These are phyloP conservation scores for Ehretia macrophylla DNA, from an alignment of 257 asterid species.

Conservation along the genomic window DNA sequence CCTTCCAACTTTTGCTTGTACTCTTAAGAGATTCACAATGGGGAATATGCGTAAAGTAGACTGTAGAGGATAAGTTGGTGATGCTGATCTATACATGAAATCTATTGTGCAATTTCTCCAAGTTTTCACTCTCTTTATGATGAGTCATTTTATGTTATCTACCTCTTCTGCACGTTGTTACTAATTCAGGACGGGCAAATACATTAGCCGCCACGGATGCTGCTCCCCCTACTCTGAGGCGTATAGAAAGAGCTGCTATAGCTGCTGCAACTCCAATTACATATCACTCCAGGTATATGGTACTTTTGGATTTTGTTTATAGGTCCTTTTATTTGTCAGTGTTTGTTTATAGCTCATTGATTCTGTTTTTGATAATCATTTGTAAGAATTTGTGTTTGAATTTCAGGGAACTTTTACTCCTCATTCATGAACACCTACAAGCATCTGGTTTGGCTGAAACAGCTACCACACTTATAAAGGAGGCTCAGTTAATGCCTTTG, in stretches of 20 bases:
- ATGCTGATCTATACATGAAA: no score
- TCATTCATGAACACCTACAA: constrained; percentile 91
- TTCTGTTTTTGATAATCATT: constrained; percentile 8
- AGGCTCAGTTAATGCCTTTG: constrained; percentile 86
- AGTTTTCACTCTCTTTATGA: background rate
- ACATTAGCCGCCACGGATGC: constrained; percentile 97
- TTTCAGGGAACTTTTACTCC: constrained; percentile 86
- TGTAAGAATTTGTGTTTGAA: constrained; percentile 11
- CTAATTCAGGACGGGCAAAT: constrained; percentile 97
- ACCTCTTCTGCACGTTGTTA: constrained; percentile 59
- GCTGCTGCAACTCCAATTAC: constrained; percentile 99
- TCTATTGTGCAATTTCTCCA: background rate
- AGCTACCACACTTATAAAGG: constrained; percentile 76
- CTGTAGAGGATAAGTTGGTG: no score
- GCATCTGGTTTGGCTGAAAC: constrained; percentile 76
- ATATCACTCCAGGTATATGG: constrained; percentile 73
- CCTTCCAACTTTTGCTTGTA: no score
- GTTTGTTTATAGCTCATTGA: background rate
- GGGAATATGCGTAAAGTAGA: no score
- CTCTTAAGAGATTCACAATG: no score
- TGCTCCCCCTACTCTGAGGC: constrained; percentile 92
- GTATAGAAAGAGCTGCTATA: constrained; percentile 98
- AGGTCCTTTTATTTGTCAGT: background rate
- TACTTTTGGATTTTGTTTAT: background rate
- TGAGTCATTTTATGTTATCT: background rate